Evolutionary conservation across 352 stramenopile species (phyloP).

Genomic region (Peronospora farinosa): DNA sequence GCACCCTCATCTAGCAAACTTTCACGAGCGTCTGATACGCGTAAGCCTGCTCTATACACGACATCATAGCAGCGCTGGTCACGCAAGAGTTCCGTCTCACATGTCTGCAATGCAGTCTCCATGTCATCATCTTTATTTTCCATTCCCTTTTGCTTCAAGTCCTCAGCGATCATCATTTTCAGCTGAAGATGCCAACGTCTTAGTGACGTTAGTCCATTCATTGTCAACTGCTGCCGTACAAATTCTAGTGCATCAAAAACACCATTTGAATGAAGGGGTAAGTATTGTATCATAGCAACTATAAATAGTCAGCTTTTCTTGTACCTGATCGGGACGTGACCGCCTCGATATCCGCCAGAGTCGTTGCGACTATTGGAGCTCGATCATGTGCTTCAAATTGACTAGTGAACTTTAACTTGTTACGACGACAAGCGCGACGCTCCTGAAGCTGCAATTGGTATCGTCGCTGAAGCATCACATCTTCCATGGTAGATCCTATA

Average conservation of each 20-base stretch:
- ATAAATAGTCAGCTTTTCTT: neutral
- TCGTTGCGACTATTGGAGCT: slow-evolving; percentile 5
- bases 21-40: slow-evolving; percentile 25
- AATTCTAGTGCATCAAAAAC: slow-evolving; percentile 31
- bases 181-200: slow-evolving; percentile 40
- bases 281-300: neutral
- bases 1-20: slow-evolving; percentile 28
- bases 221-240: slow-evolving; percentile 30
- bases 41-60: slow-evolving; percentile 26
- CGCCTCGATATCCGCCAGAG: slow-evolving; percentile 16
- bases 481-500: neutral
- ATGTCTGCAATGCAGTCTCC: slow-evolving; percentile 7
- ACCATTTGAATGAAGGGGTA: neutral
- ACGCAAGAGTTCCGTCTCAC: slow-evolving; percentile 9
- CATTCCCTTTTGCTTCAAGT: neutral
- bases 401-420: neutral
- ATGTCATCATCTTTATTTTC: slow-evolving; percentile 5
- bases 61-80: slow-evolving; percentile 45
- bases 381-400: neutral
- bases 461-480: slow-evolving; percentile 4
- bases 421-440: slow-evolving; percentile 12
- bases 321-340: slow-evolving; percentile 31
- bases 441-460: slow-evolving; percentile 13
- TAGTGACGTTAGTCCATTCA: slow-evolving; percentile 23
- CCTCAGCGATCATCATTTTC: slow-evolving; percentile 27